Conservation (phyloP, 352 stramenopile genomes). For the Phytopythium oedochilum region DNA sequence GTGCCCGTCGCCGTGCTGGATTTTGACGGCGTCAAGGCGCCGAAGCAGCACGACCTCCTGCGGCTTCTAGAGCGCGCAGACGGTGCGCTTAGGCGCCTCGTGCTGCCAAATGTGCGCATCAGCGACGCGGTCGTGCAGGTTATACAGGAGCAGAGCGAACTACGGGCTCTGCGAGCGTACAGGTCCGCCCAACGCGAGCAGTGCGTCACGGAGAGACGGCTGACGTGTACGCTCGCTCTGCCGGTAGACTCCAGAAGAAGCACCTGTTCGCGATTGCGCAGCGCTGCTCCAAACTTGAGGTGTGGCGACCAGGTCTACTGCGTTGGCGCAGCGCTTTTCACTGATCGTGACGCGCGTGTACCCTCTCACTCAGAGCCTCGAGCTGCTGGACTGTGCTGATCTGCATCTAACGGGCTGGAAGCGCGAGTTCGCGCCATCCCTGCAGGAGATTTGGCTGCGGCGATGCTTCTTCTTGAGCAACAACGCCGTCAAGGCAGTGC, state of each 20-base stretch:
- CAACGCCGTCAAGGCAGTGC: constrained; percentile 27
- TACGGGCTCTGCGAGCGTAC: constrained; percentile 45
- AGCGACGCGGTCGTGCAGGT: constrained; percentile 36
- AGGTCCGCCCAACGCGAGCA: too few relatives aligned
- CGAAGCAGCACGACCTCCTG: constrained; percentile 29
- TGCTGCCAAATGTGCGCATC: constrained; percentile 40
- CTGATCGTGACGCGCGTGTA: constrained; percentile 1
- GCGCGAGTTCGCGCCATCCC: constrained; percentile 8
- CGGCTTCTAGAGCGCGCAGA: constrained; percentile 32
- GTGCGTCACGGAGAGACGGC: too few relatives aligned
- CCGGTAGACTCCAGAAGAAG: constrained; percentile 38
- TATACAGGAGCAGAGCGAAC: constrained; percentile 24
- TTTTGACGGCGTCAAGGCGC: constrained; percentile 24
- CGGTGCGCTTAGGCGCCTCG: constrained; percentile 25
- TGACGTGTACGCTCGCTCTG: too few relatives aligned
- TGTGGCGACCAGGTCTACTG: background rate
- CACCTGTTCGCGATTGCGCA: constrained; percentile 41
- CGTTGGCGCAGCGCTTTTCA: background rate
- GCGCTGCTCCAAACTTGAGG: constrained; percentile 28
- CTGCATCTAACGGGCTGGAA: constrained; percentile 44
- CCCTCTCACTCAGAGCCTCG: constrained; percentile 28
- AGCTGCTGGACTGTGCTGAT: constrained; percentile 51
- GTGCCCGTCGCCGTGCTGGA: constrained; percentile 42
- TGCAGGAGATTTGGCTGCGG: constrained; percentile 42
- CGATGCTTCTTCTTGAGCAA: constrained; percentile 49